A percentile compares a stretch with the other conserved stretches of the same genome.
Evolutionary conservation across 2,329 filamentous ascomycete genomes (phyloP).

Genomic region (Venturia effusa): DNA sequence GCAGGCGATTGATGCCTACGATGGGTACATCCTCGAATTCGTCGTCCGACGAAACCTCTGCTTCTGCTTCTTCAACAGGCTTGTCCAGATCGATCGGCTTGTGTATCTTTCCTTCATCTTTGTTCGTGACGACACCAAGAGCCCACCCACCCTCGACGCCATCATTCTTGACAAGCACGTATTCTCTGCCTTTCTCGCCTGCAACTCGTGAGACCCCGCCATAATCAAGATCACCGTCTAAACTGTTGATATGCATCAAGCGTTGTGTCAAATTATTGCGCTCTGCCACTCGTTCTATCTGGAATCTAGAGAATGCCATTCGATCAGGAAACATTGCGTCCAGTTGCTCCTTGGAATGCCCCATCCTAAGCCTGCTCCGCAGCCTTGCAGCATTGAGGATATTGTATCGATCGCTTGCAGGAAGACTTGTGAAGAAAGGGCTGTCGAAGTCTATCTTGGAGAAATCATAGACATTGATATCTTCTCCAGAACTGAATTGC

Average conservation of each 20-base stretch:
- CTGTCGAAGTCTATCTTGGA: slow-evolving; percentile 98
- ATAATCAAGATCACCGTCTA: slow-evolving; percentile 66
- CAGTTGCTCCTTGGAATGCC: slow-evolving; percentile 88
- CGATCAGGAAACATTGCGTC: slow-evolving; percentile 95
- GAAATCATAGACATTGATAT: slow-evolving; percentile 82
- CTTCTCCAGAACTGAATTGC: slow-evolving; percentile 85
- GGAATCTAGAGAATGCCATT: slow-evolving; percentile 94
- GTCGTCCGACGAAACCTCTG: slow-evolving; percentile 61
- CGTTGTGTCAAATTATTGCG: slow-evolving; percentile 90
- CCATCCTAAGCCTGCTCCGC: slow-evolving; percentile 84
- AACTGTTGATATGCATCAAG: slow-evolving; percentile 87
- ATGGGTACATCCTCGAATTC: slow-evolving; percentile 92
- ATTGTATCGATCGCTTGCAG: slow-evolving; percentile 86
- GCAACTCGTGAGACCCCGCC: slow-evolving; percentile 57
- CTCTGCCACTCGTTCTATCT: slow-evolving; percentile 88
- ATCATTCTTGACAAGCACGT: slow-evolving; percentile 92
- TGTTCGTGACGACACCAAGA: slow-evolving; percentile 78
- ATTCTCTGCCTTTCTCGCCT: slow-evolving; percentile 82
- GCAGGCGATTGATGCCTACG: slow-evolving; percentile 75
- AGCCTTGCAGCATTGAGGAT: slow-evolving; percentile 90
- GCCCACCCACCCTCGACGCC: slow-evolving; percentile 94
- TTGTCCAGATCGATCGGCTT: slow-evolving; percentile 89
- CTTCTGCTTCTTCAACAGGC: slow-evolving; percentile 49
- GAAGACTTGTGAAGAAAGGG: slow-evolving; percentile 86
- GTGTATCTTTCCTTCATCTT: slow-evolving; percentile 55